These are phyloP conservation scores for Chaetothyriales sp. DNA, from an alignment of 2,329 filamentous ascomycete genomes.

Conservation along the genomic window DNA sequence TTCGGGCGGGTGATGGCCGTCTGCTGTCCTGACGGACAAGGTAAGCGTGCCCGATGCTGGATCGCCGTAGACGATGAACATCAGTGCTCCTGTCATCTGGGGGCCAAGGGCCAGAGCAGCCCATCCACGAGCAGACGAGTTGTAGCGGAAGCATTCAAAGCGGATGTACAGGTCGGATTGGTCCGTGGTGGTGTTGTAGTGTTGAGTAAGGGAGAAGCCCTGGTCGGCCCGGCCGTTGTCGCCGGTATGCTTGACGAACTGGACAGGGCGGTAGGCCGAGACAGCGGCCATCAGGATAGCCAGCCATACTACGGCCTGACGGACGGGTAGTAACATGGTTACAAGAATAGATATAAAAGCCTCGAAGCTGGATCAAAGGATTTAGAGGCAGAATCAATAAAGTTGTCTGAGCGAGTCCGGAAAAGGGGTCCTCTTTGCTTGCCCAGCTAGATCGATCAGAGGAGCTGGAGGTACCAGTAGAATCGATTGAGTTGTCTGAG, in stretches of 20 bases:
- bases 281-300: neutral
- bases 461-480: too few relatives aligned
- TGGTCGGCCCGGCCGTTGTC: constrained; percentile 15
- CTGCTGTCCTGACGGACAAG: constrained; percentile 15
- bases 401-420: neutral
- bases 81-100: constrained; percentile 17
- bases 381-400: too few relatives aligned
- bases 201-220: constrained; percentile 15
- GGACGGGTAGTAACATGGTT: neutral
- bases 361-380: too few relatives aligned
- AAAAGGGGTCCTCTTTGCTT: neutral
- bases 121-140: constrained; percentile 14
- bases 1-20: constrained; percentile 17
- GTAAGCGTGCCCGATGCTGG: constrained; percentile 10
- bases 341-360: neutral
- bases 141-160: constrained; percentile 16
- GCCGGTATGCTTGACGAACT: constrained; percentile 18
- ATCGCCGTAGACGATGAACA: constrained; percentile 20
- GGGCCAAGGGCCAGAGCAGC: constrained; percentile 14
- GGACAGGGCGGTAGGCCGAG: constrained; percentile 17
- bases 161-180: constrained; percentile 16
- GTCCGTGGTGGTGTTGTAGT: constrained; percentile 16
- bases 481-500: too few relatives aligned
- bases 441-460: neutral
- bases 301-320: neutral